Evolutionary conservation across 305 asterid species (phyloP).

Genomic region (Petunia hybrid): DNA sequence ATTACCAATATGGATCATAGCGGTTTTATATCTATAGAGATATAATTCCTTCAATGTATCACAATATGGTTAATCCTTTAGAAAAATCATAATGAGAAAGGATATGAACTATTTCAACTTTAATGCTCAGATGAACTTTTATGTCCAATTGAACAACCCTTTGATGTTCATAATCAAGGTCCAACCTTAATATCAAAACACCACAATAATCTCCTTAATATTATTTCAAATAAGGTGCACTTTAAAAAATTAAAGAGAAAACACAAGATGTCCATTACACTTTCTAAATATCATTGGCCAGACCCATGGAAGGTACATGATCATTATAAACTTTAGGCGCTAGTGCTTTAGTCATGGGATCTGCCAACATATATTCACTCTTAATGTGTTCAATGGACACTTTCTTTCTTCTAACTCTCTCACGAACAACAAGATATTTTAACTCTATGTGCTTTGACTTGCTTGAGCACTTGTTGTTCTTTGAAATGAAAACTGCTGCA

Average conservation of each 20-base stretch:
- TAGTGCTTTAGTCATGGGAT: no score
- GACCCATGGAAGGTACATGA: no score
- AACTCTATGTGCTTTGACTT: neutral
- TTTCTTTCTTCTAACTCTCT: neutral
- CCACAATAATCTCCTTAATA: neutral
- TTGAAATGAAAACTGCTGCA: neutral
- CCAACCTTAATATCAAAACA: neutral
- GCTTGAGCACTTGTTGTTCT: conserved; percentile 10
- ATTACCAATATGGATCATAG: neutral
- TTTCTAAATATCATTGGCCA: no score
- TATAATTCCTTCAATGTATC: no score
- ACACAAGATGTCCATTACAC: neutral
- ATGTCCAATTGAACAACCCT: no score
- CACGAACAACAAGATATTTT: neutral
- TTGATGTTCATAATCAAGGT: neutral
- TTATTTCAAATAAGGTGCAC: neutral
- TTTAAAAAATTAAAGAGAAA: no score
- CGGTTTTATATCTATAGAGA: neutral
- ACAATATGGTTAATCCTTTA: no score
- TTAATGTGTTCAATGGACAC: neutral
- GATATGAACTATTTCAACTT: no score
- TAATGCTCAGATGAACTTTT: no score
- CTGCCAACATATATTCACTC: no score
- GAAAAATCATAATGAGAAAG: no score
- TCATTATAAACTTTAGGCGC: no score